phyloP scores from a whole-genome alignment of 2,329 filamentous ascomycete genomes.

The Talaromyces sp. region DNA sequence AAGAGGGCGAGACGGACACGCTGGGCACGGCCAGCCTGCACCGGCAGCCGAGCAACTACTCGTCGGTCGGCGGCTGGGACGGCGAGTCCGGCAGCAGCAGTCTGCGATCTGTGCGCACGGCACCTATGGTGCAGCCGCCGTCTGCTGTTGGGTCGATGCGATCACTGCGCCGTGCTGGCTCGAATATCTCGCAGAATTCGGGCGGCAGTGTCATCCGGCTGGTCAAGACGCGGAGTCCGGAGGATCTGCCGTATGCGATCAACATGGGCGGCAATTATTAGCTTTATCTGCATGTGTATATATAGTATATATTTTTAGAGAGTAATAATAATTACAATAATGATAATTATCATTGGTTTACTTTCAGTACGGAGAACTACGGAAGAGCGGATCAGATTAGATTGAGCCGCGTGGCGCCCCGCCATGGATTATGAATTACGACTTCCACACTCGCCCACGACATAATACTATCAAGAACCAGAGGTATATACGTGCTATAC shows the following conservation, averaged over 20 bases:
- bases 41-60: conserved; percentile 18
- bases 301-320: not conserved
- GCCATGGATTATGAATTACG: not conserved
- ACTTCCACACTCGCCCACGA: not conserved
- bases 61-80: not conserved
- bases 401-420: not conserved
- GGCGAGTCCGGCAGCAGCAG: conserved; percentile 14
- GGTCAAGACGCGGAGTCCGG: conserved; percentile 22
- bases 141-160: conserved; percentile 16
- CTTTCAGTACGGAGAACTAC: not conserved
- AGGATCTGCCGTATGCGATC: conserved; percentile 32
- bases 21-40: conserved; percentile 18
- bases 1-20: conserved; percentile 35
- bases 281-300: not conserved
- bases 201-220: conserved; percentile 36
- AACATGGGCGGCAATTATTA: conserved; percentile 15
- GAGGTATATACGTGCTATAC: not conserved
- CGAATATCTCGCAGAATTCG: conserved; percentile 29
- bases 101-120: conserved; percentile 23
- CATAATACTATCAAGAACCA: not conserved
- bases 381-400: not conserved
- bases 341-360: not conserved
- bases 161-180: conserved; percentile 29
- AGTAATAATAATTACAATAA: not conserved
- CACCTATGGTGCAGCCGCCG: conserved; percentile 17